These are phyloP conservation scores for Vitis hybrid DNA, from an alignment of 177 flowering plant genomes.

Conservation along the genomic window DNA sequence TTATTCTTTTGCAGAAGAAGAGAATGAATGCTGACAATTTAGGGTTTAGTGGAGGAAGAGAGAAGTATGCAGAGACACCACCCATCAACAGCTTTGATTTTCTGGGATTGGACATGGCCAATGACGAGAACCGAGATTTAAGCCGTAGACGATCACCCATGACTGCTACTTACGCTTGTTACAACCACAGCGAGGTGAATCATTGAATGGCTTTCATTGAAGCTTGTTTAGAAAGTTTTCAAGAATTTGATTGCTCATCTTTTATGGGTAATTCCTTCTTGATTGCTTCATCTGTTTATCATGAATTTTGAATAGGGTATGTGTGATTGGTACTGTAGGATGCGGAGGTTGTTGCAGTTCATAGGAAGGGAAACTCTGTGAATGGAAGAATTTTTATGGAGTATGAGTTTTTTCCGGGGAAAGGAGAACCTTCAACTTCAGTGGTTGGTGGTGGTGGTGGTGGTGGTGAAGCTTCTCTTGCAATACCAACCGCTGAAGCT, in stretches of 20 bases:
- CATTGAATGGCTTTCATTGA: neutral
- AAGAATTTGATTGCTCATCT: too few species aligned
- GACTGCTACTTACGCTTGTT: slow-evolving; percentile 11
- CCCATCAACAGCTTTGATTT: slow-evolving; percentile 17
- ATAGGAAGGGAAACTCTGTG: slow-evolving; percentile 33
- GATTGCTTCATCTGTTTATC: neutral
- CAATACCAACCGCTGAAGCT: neutral
- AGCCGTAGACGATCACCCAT: slow-evolving; percentile 3
- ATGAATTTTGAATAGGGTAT: neutral
- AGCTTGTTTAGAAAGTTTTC: too few species aligned
- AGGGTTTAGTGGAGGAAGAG: slow-evolving; percentile 19
- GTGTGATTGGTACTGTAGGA: slow-evolving; percentile 20
- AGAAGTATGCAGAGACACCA: neutral
- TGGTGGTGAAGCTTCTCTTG: slow-evolving; percentile 13
- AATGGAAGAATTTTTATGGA: slow-evolving; percentile 36
- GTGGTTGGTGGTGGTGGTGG: neutral
- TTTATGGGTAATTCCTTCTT: too few species aligned
- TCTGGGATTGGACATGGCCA: slow-evolving; percentile 22
- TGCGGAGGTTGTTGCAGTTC: slow-evolving; percentile 31
- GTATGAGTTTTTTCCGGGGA: slow-evolving; percentile 59
- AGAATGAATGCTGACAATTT: slow-evolving; percentile 14
- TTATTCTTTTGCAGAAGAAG: slow-evolving; percentile 26
- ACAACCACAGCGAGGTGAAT: slow-evolving; percentile 16
- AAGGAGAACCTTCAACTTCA: slow-evolving; percentile 18
- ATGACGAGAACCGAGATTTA: slow-evolving; percentile 4